These are phyloP conservation scores for Boletus patriciae DNA, from an alignment of 768 basidiomycete genomes.

Conservation along the genomic window DNA sequence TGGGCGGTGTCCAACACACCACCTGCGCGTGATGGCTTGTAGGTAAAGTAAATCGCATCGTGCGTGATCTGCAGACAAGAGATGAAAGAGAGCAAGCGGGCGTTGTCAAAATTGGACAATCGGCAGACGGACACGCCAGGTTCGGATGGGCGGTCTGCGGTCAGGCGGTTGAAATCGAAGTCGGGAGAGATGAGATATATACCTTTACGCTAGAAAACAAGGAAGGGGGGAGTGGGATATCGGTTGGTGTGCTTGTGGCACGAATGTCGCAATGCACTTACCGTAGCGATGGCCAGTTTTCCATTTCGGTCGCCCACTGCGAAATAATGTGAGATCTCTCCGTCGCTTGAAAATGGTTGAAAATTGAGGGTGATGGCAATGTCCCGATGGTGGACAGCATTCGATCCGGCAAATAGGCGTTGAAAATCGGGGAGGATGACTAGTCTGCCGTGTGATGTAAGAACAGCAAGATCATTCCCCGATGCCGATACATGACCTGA, in stretches of 20 bases:
- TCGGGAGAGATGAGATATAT: slow-evolving; percentile 28
- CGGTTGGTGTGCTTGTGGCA: not conserved
- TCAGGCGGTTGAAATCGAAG: slow-evolving; percentile 18
- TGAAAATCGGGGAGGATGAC: slow-evolving; percentile 32
- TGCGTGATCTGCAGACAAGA: slow-evolving; percentile 58
- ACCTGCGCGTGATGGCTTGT: slow-evolving; percentile 11
- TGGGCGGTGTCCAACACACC: not conserved
- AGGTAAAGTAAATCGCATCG: slow-evolving; percentile 50
- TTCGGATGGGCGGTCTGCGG: slow-evolving; percentile 34
- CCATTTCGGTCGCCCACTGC: slow-evolving; percentile 43
- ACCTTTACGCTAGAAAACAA: slow-evolving; percentile 20
- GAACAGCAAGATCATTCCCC: slow-evolving; percentile 39
- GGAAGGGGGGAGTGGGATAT: not conserved
- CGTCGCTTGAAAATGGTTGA: slow-evolving; percentile 7
- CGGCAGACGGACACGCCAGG: slow-evolving; percentile 29
- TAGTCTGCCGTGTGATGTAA: slow-evolving; percentile 24
- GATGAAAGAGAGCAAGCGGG: slow-evolving; percentile 26
- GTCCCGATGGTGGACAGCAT: slow-evolving; percentile 40
- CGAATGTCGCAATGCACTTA: slow-evolving; percentile 14
- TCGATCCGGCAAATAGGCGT: slow-evolving; percentile 29
- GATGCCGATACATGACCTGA: slow-evolving; percentile 48
- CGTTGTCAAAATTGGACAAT: slow-evolving; percentile 17
- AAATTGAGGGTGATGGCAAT: slow-evolving; percentile 31
- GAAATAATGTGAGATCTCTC: slow-evolving; percentile 44
- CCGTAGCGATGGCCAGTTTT: slow-evolving; percentile 49